A percentile compares a stretch with the other conserved stretches of the same genome.
phyloP scores from a whole-genome alignment of 2,329 filamentous ascomycete genomes.

The Trichoderma koningii region DNA sequence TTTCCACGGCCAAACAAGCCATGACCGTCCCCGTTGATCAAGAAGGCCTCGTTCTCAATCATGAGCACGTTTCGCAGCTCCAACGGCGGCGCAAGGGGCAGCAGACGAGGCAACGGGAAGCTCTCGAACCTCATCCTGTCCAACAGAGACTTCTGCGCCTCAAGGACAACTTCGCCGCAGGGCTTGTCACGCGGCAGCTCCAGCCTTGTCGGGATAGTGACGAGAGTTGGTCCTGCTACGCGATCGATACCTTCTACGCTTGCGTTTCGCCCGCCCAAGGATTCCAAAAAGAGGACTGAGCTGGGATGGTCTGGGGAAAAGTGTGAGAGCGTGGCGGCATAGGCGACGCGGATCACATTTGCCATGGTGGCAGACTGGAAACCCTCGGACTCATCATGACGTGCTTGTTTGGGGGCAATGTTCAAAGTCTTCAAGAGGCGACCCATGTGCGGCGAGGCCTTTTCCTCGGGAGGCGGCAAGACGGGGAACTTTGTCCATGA shows the following conservation, averaged over 20 bases:
- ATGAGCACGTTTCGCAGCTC: conserved; percentile 5
- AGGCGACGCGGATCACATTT: conserved; percentile 15
- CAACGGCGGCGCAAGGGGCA: not conserved
- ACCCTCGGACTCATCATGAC: not conserved
- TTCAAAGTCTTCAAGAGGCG: not conserved
- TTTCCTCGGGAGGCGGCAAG: not conserved
- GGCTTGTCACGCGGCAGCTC: not conserved
- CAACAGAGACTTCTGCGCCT: not conserved
- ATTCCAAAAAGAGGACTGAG: conserved; percentile 10
- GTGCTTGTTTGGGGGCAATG: not conserved
- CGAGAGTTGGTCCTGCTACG: conserved; percentile 9
- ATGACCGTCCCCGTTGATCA: not conserved
- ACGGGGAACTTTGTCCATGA: conserved; percentile 10
- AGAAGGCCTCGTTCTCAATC: conserved; percentile 9
- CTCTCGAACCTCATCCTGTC: conserved; percentile 7
- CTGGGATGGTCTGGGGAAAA: not conserved
- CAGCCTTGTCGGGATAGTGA: conserved; percentile 3
- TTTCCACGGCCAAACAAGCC: not conserved
- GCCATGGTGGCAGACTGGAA: not conserved
- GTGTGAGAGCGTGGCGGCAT: conserved; percentile 2
- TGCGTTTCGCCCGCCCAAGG: conserved; percentile 5
- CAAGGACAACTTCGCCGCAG: not conserved
- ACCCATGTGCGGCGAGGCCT: not conserved
- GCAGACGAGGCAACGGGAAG: conserved; percentile 6
- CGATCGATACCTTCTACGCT: conserved; percentile 5